These are phyloP conservation scores for Zygotorulaspora florentina DNA, from an alignment of 805 yeast species.

Conservation along the genomic window DNA sequence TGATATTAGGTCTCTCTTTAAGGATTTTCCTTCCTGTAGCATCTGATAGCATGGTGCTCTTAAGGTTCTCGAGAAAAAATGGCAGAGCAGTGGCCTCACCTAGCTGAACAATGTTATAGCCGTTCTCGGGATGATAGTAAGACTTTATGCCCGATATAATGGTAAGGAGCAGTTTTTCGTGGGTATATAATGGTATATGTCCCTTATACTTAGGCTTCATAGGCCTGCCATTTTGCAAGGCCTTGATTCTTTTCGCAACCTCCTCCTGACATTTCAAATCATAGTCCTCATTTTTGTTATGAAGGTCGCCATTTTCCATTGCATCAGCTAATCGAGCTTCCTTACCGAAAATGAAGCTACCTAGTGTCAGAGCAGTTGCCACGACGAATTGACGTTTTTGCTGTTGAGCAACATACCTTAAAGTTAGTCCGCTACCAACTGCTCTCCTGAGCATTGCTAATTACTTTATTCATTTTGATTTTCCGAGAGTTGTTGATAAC, in stretches of 20 bases:
- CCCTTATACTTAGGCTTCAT: slow-evolving; percentile 53
- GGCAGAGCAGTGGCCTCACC: slow-evolving; percentile 90
- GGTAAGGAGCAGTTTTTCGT: slow-evolving; percentile 63
- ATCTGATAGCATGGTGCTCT: slow-evolving; percentile 71
- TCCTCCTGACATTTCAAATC: slow-evolving; percentile 38
- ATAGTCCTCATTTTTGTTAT: slow-evolving; percentile 29
- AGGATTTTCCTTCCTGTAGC: slow-evolving; percentile 73
- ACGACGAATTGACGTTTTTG: slow-evolving; percentile 15
- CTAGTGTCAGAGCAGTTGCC: slow-evolving; percentile 17
- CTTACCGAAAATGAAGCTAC: slow-evolving; percentile 34
- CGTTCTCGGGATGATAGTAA: slow-evolving; percentile 67
- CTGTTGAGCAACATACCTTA: slow-evolving; percentile 1
- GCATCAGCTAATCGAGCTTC: slow-evolving; percentile 54
- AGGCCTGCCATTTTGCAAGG: slow-evolving; percentile 27
- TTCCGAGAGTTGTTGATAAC: too few species aligned
- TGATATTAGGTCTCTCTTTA: slow-evolving; percentile 77
- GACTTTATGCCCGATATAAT: slow-evolving; percentile 76
- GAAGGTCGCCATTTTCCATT: slow-evolving; percentile 41
- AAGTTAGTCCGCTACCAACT: background rate
- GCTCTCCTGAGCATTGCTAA: background rate
- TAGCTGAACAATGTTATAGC: slow-evolving; percentile 69
- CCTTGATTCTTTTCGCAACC: slow-evolving; percentile 28
- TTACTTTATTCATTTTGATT: too few species aligned
- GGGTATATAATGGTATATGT: slow-evolving; percentile 65
- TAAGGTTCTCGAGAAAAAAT: slow-evolving; percentile 55